Percentiles rank a stretch among this genome's conserved stretches.
Evolutionary conservation across 768 basidiomycete genomes (phyloP).

Genomic region (Lentinula edodes): DNA sequence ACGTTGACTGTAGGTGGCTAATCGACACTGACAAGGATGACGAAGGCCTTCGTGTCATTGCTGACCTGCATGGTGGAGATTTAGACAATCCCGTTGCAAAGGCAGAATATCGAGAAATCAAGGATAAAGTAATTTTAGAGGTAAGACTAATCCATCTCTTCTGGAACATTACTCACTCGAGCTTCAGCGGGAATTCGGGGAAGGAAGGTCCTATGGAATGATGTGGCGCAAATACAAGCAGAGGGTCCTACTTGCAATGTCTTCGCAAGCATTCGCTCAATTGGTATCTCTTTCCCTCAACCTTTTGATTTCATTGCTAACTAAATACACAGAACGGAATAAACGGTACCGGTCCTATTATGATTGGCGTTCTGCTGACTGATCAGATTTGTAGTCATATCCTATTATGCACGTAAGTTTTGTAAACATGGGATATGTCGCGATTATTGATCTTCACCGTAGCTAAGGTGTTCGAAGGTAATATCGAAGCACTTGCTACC

Average conservation of each 20-base stretch:
- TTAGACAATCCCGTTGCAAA: conserved; percentile 59
- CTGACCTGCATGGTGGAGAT: conserved; percentile 84
- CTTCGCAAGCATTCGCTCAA: conserved; percentile 93
- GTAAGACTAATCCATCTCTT: conserved; percentile 27
- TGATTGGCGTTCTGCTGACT: conserved; percentile 5
- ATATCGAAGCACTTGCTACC: not conserved
- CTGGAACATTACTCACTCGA: not conserved
- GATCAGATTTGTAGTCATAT: conserved; percentile 56
- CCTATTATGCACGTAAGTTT: conserved; percentile 87
- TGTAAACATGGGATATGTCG: conserved; percentile 1
- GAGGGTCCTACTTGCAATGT: conserved; percentile 89
- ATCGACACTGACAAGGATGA: conserved; percentile 82
- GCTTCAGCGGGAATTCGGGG: conserved; percentile 67
- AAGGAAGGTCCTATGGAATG: conserved; percentile 64
- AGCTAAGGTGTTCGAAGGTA: conserved; percentile 92
- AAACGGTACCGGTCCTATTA: conserved; percentile 51
- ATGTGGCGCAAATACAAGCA: conserved; percentile 90
- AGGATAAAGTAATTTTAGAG: conserved; percentile 68
- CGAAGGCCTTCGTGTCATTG: conserved; percentile 84
- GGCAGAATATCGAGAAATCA: conserved; percentile 86
- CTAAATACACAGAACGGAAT: conserved; percentile 71
- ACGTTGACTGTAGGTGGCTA: conserved; percentile 57
- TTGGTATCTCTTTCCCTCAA: conserved; percentile 49
- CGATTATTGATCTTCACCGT: not conserved
- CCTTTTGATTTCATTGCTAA: not conserved